Percentiles rank a stretch among this genome's conserved stretches.
Conservation (phyloP, 139 green algal genomes). For the Chlorella vulgaris region DNA sequence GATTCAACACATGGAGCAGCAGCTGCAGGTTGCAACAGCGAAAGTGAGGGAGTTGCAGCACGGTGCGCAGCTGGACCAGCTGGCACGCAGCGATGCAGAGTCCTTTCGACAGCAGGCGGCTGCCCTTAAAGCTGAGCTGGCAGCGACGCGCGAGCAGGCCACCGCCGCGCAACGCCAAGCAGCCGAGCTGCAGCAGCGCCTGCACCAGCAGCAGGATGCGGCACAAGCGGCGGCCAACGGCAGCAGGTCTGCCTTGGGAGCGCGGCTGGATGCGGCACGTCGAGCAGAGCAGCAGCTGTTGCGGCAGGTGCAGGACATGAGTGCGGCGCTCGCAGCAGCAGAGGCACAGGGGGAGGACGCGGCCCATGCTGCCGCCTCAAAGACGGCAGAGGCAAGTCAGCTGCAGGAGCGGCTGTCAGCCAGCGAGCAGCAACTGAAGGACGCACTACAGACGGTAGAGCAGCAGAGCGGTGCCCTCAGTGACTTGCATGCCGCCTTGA, state of each 20-base stretch:
- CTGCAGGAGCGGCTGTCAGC: constrained; percentile 10
- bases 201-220: not conserved
- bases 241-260: not conserved
- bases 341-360: not conserved
- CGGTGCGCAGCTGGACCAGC: constrained; percentile 6
- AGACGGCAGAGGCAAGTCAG: not conserved
- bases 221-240: not conserved
- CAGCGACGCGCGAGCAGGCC: not conserved
- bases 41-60: constrained; percentile 30
- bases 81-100: not conserved
- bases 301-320: constrained; percentile 16
- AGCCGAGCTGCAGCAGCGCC: constrained; percentile 1
- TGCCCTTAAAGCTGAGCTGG: constrained; percentile 1
- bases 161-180: not conserved
- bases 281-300: constrained; percentile 25
- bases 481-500: constrained; percentile 21
- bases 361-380: not conserved
- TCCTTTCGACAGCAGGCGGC: not conserved
- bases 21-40: constrained; percentile 21
- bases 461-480: constrained; percentile 22
- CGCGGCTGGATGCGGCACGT: constrained; percentile 8
- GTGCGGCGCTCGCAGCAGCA: not conserved
- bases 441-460: constrained; percentile 14
- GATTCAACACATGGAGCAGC: constrained; percentile 1
- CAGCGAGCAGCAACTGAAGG: constrained; percentile 10